Base-by-base conservation (phyloP, 2,329 filamentous ascomycete species). In the Mollisiaceae sp. region DNA sequence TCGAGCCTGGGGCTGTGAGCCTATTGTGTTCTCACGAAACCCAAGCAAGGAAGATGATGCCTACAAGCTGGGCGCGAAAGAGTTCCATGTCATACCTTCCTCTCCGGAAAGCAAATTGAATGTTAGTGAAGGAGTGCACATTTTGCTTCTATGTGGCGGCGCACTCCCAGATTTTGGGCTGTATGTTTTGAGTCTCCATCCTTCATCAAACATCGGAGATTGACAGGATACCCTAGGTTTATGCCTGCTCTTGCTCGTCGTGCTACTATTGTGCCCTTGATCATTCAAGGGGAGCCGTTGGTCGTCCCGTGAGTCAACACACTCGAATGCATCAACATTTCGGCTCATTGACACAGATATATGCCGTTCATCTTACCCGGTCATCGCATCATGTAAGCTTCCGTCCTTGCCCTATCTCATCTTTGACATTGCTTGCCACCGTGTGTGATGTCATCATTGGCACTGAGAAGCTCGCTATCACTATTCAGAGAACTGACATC, bases 11-110 rank as follows among this genome's bases (percentile, higher is more conserved):
- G 86, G 86, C 12, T 86, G 82, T 74, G 79, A 84, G 39, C 82
- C 87, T 4, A 85, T 88, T 24, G 87, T 86, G 15, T 83, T 91
- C 68, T 87, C 86, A 8, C 84, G 88, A 66, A 84, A 81, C 0
- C 79, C 80, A 0, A 71, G 76, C 75, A 90, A 91, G 79, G 80
- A 77, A 35, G 80, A 82, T 0, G 86, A 90, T 70, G 85, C 85
- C 18, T 77, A 81, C 67, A 82, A 83, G 62, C 81, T 91, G 59
- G 88, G 87, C 18, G 87, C 87, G 0, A 80, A 76, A 20, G 85
- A 89, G 24, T 68, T 72, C 88, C 89, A 76, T 83, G 85, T n/a
- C 83, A 79, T 47, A 82, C 82, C 54, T n/a, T 55, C 56, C n/a
- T 45, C 27, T 14, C 24, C 41, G 14, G 47, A 62, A 32, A 11